Evolutionary conservation across 768 basidiomycete genomes (phyloP), one percentile per base, ranked within the genome.

Genomic region (Glaciozyma martinii): DNA sequence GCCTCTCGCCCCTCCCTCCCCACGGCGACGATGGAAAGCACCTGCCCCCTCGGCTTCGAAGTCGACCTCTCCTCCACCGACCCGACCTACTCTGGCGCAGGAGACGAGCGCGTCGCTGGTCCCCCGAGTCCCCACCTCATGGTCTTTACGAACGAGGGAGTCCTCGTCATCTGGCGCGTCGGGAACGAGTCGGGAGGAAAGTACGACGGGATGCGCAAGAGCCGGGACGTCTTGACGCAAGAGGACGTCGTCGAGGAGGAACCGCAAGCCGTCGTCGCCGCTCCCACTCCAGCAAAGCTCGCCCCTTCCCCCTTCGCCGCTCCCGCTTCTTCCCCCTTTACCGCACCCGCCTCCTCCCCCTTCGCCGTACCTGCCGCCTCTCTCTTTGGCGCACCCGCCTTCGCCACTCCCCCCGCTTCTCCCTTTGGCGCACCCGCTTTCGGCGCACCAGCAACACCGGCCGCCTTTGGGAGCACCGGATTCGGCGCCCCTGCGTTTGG

Each of bases 121-220:
- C 71, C 75, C 15, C 75, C 76, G 7, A 62, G 67, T 40, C 76
- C 76, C 1, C 68, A 72, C 23, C 44, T 79, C 21, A 46, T 77
- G 58, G 74, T 73, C 7, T 74, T 74, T 44, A 77, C 76, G 25
- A 76, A 75, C 62, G 75, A 77, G 30, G 78, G 78, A 12, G 66
- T 75, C 10, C 62, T 79, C 42, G 73, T 76, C 7, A 71, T 70
- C 3, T 79, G 77, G 73, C 65, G 75, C 32, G 65, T 79, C 5
- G 58, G 66, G 46, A 76, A 76, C 60, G 63, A 72, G 13, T 60
- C 66, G 7, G 73, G 49, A 2, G 73, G 70, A 5, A 25, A 33
- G 23, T 78, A 77, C 66, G 70, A 66, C 1, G 74, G 73, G 0
- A 76, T 77, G 75, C 58, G 75, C 33, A 44, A n/a, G 19, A 58